Evolutionary conservation across 2,329 filamentous ascomycete species (phyloP).

Genomic region (Kalmusia sp.): DNA sequence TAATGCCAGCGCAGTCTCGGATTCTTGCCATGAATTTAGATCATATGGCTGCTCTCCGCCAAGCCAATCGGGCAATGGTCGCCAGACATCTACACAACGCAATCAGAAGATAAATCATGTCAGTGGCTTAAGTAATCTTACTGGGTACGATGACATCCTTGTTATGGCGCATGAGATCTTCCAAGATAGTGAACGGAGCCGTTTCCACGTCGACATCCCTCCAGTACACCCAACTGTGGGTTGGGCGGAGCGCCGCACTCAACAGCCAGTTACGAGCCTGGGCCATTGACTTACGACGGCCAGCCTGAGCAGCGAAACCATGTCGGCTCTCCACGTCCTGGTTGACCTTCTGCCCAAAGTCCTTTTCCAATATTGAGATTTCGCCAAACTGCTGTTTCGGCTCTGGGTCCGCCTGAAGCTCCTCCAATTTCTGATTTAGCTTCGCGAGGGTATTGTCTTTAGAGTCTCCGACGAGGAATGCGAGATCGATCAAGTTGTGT

Average conservation of each 20-base stretch:
- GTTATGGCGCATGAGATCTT: slow-evolving; percentile 98
- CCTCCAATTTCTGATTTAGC: slow-evolving; percentile 76
- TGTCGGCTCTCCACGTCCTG: slow-evolving; percentile 98
- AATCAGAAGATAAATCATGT: slow-evolving; percentile 22
- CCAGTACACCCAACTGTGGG: slow-evolving; percentile 99
- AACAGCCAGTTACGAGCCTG: slow-evolving; percentile 97
- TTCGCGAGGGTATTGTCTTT: slow-evolving; percentile 87
- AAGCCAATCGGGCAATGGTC: slow-evolving; percentile 97
- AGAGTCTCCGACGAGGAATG: slow-evolving; percentile 96
- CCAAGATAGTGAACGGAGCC: slow-evolving; percentile 92
- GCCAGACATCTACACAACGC: slow-evolving; percentile 76
- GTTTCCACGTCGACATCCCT: slow-evolving; percentile 98
- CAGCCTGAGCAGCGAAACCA: slow-evolving; percentile 94
- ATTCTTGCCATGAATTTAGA: slow-evolving; percentile 99
- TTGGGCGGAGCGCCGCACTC: slow-evolving; percentile 89
- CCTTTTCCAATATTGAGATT: slow-evolving; percentile 97
- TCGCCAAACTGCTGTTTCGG: slow-evolving; percentile 87
- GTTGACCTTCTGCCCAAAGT: slow-evolving; percentile 97
- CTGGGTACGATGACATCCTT: slow-evolving; percentile 98
- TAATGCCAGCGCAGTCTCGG: slow-evolving; percentile 90
- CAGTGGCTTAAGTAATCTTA: slow-evolving; percentile 60
- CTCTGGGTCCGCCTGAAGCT: slow-evolving; percentile 80
- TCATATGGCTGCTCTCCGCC: slow-evolving; percentile 98
- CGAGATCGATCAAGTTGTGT: slow-evolving; percentile 93
- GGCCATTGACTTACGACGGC: slow-evolving; percentile 94